Evolutionary conservation across 305 asterid genomes (phyloP), one percentile per base, ranked within the genome.

Genomic region (Rubia tinctorum): DNA sequence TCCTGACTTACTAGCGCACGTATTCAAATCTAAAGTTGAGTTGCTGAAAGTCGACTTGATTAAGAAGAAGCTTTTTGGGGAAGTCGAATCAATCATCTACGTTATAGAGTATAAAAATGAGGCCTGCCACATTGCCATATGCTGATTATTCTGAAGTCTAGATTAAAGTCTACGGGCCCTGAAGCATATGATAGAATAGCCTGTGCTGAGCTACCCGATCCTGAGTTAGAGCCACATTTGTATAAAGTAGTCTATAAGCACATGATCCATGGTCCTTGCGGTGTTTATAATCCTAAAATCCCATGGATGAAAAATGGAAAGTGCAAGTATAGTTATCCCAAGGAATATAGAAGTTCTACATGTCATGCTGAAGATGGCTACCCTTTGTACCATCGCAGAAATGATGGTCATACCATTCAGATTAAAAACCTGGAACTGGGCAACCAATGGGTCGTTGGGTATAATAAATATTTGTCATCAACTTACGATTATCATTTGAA

Each of bases 101-200:
- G 67, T 25, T 8, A 62, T 27, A 1, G 67, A 62, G 9, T 62
- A 22, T 15, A 40, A 62, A 11, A 62, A 6, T 2, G 75, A 20
- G 68, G 75, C 2, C 6, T 71, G 7, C 75, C 58, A 4, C 68
- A 71, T 56, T 65, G 56, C n/a, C 75, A 58, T 37, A 18, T 71
- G 7, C 14, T 71, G 0, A 5, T 71, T 0, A 39, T 71, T 12
- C 10, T 44, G 2, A 22, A 30, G 2, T 37, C 51, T 6, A 7
- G 34, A 2, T 25, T 6, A 5, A 72, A 72, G 4, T 8, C 34
- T 0, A 5, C 25, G 0, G 63, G 39, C 2, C 10, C 13, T 0
- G 60, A n/a, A 8, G 60, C 61, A 0, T 72, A 25, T 27, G 62
- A 72, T 45, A 12, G 63, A 2, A 9, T 72, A 23, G 42, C 62